phyloP scores from a whole-genome alignment of 2,329 filamentous ascomycete genomes.

The Pseudocercospora eumusae region DNA sequence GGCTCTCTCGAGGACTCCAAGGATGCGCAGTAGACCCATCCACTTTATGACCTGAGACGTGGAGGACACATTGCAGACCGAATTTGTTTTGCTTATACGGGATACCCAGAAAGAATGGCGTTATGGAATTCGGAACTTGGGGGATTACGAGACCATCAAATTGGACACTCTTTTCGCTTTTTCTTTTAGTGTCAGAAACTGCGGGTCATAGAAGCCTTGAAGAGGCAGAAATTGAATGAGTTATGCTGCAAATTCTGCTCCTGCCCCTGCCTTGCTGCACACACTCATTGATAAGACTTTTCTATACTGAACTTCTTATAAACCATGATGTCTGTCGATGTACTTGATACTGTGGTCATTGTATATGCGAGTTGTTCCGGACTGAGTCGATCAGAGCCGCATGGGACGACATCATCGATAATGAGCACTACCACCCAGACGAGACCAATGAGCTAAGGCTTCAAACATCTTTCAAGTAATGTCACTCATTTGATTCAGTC shows the following conservation, averaged over 20 bases:
- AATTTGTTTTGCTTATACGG: neutral
- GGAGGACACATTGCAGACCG: neutral
- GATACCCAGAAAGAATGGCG: slow-evolving; percentile 12
- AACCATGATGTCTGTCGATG: too few species aligned
- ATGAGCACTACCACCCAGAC: too few species aligned
- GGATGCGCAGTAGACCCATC: slow-evolving; percentile 16
- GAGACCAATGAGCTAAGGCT: neutral
- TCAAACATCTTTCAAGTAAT: neutral
- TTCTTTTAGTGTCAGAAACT: neutral
- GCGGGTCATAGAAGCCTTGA: neutral
- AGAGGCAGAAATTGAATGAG: neutral
- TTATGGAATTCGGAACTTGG: neutral
- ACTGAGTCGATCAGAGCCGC: too few species aligned
- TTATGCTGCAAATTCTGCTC: neutral
- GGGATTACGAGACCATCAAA: neutral
- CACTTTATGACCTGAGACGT: neutral
- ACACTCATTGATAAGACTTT: too few species aligned
- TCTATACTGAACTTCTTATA: too few species aligned
- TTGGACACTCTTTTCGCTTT: slow-evolving; percentile 14
- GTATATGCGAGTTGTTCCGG: too few species aligned
- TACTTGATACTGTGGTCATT: too few species aligned
- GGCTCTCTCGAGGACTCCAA: slow-evolving; percentile 26
- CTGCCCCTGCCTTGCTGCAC: too few species aligned
- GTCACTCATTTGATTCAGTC: neutral
- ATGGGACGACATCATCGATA: too few species aligned